Evolutionary conservation across 1,139 yeast species (phyloP).

Genomic region (Debaryomycetaceae sp.): DNA sequence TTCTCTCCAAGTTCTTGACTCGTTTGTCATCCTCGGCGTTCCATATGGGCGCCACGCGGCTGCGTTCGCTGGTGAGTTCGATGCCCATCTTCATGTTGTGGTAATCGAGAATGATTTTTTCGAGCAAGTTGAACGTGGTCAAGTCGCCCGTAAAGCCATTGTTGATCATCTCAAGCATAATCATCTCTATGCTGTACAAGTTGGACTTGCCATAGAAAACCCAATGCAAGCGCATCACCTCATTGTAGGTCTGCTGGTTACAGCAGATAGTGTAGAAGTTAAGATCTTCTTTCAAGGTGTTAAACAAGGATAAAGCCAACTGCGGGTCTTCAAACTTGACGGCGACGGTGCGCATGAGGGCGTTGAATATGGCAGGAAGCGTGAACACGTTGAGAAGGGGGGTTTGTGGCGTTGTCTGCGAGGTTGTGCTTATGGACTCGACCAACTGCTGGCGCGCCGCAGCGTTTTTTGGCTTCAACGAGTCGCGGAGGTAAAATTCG

Average conservation of each 20-base stretch:
- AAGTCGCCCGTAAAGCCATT: slow-evolving; percentile 40
- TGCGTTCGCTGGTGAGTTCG: slow-evolving; percentile 12
- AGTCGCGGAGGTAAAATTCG: slow-evolving; percentile 9
- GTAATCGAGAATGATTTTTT: slow-evolving; percentile 34
- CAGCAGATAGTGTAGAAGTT: slow-evolving; percentile 31
- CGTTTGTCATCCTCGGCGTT: slow-evolving; percentile 34
- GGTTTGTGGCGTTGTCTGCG: slow-evolving; percentile 14
- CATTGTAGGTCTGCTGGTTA: slow-evolving; percentile 42
- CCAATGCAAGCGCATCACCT: slow-evolving; percentile 36
- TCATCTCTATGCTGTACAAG: slow-evolving; percentile 32
- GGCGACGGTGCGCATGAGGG: slow-evolving; percentile 22
- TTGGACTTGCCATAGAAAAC: slow-evolving; percentile 35
- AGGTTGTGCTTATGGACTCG: slow-evolving; percentile 10
- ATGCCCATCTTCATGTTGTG: slow-evolving; percentile 31
- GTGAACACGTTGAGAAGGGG: slow-evolving; percentile 34
- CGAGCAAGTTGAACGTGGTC: slow-evolving; percentile 32
- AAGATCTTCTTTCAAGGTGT: slow-evolving; percentile 30
- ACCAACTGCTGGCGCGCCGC: neutral
- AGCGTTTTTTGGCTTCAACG: no score
- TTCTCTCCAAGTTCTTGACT: slow-evolving; percentile 24
- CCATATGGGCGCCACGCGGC: slow-evolving; percentile 19
- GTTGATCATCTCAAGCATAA: slow-evolving; percentile 35
- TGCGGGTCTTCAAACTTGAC: slow-evolving; percentile 33
- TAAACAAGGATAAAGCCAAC: slow-evolving; percentile 32
- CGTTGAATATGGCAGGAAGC: slow-evolving; percentile 34